These are phyloP conservation scores for Yamadazyma kanchanaburiensis DNA, from an alignment of 1,139 yeast genomes.

Conservation along the genomic window DNA sequence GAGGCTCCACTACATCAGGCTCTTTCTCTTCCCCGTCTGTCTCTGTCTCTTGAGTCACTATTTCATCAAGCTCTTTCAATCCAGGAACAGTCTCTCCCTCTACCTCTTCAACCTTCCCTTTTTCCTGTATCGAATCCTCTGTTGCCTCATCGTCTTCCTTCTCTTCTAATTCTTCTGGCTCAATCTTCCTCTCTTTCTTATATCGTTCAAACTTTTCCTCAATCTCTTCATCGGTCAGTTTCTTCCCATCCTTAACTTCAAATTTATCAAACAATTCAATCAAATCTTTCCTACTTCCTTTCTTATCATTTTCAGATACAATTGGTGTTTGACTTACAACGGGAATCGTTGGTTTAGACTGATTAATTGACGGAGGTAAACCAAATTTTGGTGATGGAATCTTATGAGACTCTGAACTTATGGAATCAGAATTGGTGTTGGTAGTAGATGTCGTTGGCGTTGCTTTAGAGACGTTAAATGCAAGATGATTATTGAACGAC, in stretches of 20 bases:
- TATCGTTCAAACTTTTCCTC: slow-evolving; percentile 13
- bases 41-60: neutral
- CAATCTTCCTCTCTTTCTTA: neutral
- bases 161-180: neutral
- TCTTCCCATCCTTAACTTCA: slow-evolving; percentile 20
- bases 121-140: slow-evolving; percentile 1
- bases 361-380: too few relatives aligned
- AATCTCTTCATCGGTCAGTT: slow-evolving; percentile 6
- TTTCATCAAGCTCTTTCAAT: neutral
- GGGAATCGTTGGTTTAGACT: too few relatives aligned
- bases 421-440: slow-evolving; percentile 17
- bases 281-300: slow-evolving; percentile 18
- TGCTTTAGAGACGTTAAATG: slow-evolving; percentile 39
- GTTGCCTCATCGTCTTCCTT: neutral
- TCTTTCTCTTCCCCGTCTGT: too few relatives aligned
- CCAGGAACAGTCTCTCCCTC: slow-evolving; percentile 1
- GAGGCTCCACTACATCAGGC: too few relatives aligned
- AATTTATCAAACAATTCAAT: slow-evolving; percentile 41
- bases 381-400: slow-evolving; percentile 6
- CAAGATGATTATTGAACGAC: slow-evolving; percentile 33
- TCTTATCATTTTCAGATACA: slow-evolving; percentile 16
- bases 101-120: neutral
- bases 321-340: slow-evolving; percentile 22
- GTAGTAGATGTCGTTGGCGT: slow-evolving; percentile 46
- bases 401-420: neutral